Evolutionary conservation across 1,284 basidiomycete genomes (phyloP), one percentile per base, ranked within the genome.

Genomic region (Porodaedalea pini): DNA sequence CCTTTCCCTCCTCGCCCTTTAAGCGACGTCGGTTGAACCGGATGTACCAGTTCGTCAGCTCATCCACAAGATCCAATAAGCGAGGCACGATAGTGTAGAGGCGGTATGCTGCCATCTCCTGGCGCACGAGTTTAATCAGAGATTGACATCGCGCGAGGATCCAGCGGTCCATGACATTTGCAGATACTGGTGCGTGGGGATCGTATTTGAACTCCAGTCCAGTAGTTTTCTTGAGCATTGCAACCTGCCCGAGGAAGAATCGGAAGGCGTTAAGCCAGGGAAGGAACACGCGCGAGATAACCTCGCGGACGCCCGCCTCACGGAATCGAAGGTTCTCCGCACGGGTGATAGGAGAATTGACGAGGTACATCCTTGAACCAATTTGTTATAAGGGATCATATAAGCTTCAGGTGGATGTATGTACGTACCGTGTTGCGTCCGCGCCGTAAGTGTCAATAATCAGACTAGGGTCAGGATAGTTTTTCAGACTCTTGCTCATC

Each of bases 221-320:
- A 6, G 82, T 82, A 21, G 85, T 84, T 72, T 97, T 97, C 73
- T 94, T 90, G 64, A 94, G 79, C 31, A 99, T 77, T 10, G 86
- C 87, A 41, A 88, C 92, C 71, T 98, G 96, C n/a, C 92, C 94
- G 56, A 98, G 81, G 86, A 99, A 98, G 83, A 99, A 99, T 64
- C 96, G 92, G 85, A 96, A 96, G 54, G 94, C 92, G 73, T 99
- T 99, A 70, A 99, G 84, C 94, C 96, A 98, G n/a, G 96, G 97
- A 39, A 98, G 80, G 65, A 99, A 88, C 29, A 98, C 95, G 21
- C 92, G 89, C 32, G 94, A 91, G 65, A 99, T 82, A 60, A 99
- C 94, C 66, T 98, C 96, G 65, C 93, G 91, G 57, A 99, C 97
- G 63, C 97, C 97, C 63, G 96, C 94, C 73, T 99, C 97, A 57